These are phyloP conservation scores for Cymbomonas tetramitiformis DNA, from an alignment of 139 green algal genomes.

Conservation along the genomic window DNA sequence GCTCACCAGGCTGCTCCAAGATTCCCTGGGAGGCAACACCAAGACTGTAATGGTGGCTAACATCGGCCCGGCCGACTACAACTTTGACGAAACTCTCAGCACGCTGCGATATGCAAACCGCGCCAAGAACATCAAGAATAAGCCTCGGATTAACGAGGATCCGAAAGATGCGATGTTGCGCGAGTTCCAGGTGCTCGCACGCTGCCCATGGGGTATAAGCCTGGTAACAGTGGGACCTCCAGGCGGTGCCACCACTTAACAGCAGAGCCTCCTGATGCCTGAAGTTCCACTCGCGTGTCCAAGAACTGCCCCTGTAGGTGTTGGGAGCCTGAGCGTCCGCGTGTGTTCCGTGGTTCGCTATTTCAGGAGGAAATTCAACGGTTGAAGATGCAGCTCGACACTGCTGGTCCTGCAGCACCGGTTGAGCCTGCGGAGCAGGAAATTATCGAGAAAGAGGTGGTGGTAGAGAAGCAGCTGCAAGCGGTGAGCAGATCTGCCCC, in stretches of 20 bases:
- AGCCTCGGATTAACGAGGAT: conserved; percentile 69
- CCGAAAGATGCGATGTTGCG: conserved; percentile 81
- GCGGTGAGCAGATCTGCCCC: no score
- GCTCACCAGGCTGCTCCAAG: conserved; percentile 38
- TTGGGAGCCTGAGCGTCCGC: no score
- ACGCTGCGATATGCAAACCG: conserved; percentile 62
- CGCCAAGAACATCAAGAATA: conserved; percentile 79
- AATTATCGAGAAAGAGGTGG: conserved; percentile 17
- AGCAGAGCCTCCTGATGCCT: no score
- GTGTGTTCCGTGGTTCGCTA: no score
- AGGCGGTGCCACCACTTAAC: no score
- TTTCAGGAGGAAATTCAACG: conserved; percentile 2
- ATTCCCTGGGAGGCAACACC: conserved; percentile 64
- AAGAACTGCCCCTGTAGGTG: no score
- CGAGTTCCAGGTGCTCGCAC: conserved; percentile 83
- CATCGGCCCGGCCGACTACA: conserved; percentile 64
- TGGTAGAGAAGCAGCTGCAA: conserved; percentile 15
- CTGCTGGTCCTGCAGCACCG: background rate
- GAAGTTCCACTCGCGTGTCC: no score
- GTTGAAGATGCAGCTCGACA: conserved; percentile 52
- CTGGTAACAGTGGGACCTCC: no score
- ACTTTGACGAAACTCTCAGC: conserved; percentile 65
- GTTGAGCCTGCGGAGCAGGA: background rate
- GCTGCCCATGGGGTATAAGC: conserved; percentile 62
- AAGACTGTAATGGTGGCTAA: conserved; percentile 78